Base-by-base conservation (phyloP, 176 grass and related monocot species). In the Zoysia japonica region DNA sequence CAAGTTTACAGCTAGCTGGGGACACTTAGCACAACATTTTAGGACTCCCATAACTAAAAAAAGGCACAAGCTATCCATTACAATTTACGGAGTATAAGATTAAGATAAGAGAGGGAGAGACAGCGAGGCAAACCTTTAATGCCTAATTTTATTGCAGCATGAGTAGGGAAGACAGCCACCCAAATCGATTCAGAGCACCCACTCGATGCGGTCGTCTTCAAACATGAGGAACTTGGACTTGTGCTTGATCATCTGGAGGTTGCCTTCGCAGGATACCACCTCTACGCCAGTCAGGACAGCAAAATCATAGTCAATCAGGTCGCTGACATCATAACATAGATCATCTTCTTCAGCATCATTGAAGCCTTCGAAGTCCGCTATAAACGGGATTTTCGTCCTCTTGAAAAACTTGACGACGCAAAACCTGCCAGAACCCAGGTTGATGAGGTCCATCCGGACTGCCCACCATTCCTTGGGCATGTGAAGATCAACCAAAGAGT, bases 251-350 rank as follows among this genome's bases (percentile, higher is more conserved):
- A 78, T 67, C 48, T 35, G 38, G 48, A 67, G 16, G 8, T 15
- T 46, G 3, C 65, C 44, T 28, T 43, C 9, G 9, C 9, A 19
- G 39, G 4, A 5, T 15, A 78, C 47, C 35, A 78, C 11, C 76
- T 78, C 36, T 35, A 78, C 19, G 16, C 76, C 76, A 78, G 76
- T 78, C 9, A 78, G 20, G 47, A 78, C 36, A 14, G 47, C 61
- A 19, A 67, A 78, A 0, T 65, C 19, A 6, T 0, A 45, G 4
- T 1, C 0, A 12, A 77, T 65, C 59, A 37, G 2, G 9, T 65
- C 60, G 6, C 4, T 2, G 39, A 5, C 17, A 3, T 78, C 61
- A 51, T 51, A 10, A 52, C 65, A 0, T 78, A 10, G 1, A 17
- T 56, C 71, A 5, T 66, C 61, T 5, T 20, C 9, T 3, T 47